Evolutionary conservation across 139 green algal genomes (phyloP).

Genomic region (Chlamydomonas urium): DNA sequence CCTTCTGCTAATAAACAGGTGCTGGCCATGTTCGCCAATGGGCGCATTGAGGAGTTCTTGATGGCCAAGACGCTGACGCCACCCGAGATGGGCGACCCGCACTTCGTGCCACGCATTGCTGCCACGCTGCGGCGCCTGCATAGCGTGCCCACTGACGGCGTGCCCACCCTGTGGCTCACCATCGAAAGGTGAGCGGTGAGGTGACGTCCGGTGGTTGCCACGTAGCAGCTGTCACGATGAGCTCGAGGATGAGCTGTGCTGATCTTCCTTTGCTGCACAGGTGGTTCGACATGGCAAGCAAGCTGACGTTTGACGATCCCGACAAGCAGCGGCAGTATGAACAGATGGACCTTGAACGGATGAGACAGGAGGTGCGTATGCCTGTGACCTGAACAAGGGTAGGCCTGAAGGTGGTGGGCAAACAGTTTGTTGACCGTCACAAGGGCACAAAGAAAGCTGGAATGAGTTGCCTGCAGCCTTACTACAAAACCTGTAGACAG

Average conservation of each 20-base stretch:
- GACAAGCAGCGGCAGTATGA: conserved; percentile 38
- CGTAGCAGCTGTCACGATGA: no score
- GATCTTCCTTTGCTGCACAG: no score
- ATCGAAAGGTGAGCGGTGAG: no score
- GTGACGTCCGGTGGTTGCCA: no score
- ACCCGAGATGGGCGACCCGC: conserved; percentile 56
- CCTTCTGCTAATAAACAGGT: no score
- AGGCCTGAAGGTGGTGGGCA: no score
- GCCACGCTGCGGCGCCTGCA: conserved; percentile 27
- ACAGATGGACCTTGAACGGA: not conserved
- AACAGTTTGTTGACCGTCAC: no score
- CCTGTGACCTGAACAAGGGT: no score
- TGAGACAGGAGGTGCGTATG: conserved; percentile 1
- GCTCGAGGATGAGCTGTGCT: no score
- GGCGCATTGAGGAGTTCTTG: conserved; percentile 78
- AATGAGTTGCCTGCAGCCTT: no score
- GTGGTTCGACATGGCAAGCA: conserved; percentile 62
- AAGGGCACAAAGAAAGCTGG: no score
- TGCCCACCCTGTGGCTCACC: conserved; percentile 1
- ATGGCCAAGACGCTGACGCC: conserved; percentile 51
- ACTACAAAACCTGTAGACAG: no score
- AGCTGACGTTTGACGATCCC: conserved; percentile 53
- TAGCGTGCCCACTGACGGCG: not conserved
- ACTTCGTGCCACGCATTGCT: conserved; percentile 58
- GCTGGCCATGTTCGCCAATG: conserved; percentile 75